Percentiles rank a stretch among this genome's conserved stretches.
These are phyloP conservation scores for Eutrema salsugineum DNA, from an alignment of 441 rosid genomes.

Conservation along the genomic window DNA sequence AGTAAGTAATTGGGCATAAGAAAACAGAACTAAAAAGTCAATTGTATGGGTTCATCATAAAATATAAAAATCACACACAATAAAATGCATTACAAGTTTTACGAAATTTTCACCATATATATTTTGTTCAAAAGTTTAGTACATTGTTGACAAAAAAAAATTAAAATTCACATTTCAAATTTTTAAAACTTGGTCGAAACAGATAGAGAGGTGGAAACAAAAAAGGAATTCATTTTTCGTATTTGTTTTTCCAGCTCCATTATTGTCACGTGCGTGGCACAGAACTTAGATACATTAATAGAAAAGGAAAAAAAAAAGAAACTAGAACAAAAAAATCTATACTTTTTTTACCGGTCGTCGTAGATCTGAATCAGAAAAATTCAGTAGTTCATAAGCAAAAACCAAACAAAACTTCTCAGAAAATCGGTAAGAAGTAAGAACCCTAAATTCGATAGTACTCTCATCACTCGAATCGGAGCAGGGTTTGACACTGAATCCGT, in stretches of 20 bases:
- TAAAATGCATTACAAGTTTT: too few species aligned
- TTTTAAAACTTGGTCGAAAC: too few species aligned
- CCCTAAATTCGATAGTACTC: slow-evolving; percentile 15
- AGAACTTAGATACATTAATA: not conserved
- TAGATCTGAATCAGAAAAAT: slow-evolving; percentile 16
- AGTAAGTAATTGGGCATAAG: too few species aligned
- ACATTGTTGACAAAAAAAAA: too few species aligned
- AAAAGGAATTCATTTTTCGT: not conserved
- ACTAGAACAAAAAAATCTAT: too few species aligned
- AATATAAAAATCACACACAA: too few species aligned
- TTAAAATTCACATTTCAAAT: too few species aligned
- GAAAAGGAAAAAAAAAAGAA: not conserved
- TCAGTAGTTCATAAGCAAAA: not conserved
- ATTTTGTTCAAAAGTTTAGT: too few species aligned
- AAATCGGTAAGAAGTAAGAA: not conserved
- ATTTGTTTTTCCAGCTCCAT: not conserved
- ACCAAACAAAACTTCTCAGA: not conserved
- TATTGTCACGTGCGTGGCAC: slow-evolving; percentile 26
- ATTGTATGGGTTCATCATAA: too few species aligned
- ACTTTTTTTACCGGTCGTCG: not conserved
- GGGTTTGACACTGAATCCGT: not conserved
- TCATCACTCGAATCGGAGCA: not conserved
- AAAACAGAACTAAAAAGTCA: too few species aligned
- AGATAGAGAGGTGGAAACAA: not conserved
- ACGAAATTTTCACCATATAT: too few species aligned